Percentiles rank a stretch among this genome's conserved stretches.
Evolutionary conservation across 1,284 basidiomycete species (phyloP).

Genomic region (Malassezia globosa): DNA sequence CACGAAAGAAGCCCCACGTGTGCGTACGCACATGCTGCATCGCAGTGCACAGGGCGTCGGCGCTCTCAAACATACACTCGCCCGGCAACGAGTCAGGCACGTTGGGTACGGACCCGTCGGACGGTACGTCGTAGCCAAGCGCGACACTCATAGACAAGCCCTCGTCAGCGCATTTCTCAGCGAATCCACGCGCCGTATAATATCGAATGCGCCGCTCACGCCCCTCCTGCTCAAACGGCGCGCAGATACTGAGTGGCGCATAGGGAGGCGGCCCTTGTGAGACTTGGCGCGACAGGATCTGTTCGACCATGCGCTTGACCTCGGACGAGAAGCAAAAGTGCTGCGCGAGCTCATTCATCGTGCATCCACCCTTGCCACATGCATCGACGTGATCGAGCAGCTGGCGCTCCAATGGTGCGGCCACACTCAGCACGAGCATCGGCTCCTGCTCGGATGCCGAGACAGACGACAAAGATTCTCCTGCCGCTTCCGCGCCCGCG

Average conservation of each 20-base stretch:
- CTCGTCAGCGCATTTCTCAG: neutral
- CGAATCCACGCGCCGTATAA: conserved; percentile 11
- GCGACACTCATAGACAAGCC: conserved; percentile 8
- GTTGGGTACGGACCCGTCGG: neutral
- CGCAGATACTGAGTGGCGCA: conserved; percentile 9
- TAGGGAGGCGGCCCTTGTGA: conserved; percentile 2
- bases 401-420: conserved; percentile 8
- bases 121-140: neutral
- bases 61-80: conserved; percentile 5
- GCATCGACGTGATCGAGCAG: neutral
- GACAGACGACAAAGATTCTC: neutral
- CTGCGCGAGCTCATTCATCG: conserved; percentile 13
- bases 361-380: conserved; percentile 7
- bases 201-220: conserved; percentile 19
- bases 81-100: conserved; percentile 7
- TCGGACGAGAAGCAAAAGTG: conserved; percentile 9
- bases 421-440: neutral
- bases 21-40: neutral
- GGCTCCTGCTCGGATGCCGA: neutral
- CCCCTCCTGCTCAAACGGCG: conserved; percentile 17
- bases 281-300: conserved; percentile 9
- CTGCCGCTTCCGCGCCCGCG: neutral
- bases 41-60: neutral
- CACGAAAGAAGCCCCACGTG: conserved; percentile 13
- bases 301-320: conserved; percentile 18